phyloP scores from a whole-genome alignment of 2,329 filamentous ascomycete genomes.

The Stagonosporopsis vannaccii region DNA sequence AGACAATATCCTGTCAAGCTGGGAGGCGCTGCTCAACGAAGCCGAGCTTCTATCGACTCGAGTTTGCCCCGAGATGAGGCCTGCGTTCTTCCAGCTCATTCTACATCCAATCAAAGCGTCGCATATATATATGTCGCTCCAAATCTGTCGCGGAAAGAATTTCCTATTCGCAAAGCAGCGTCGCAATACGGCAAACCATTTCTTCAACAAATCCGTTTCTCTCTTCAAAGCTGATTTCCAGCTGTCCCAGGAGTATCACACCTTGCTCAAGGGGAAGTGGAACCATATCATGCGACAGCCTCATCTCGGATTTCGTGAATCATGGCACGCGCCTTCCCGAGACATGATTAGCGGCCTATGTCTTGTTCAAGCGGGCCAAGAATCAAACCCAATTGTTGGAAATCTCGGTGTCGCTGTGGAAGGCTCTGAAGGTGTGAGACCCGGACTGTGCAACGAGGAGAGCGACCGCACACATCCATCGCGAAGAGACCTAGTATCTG shows the following conservation, averaged over 20 bases:
- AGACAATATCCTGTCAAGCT: neutral
- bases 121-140: neutral
- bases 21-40: neutral
- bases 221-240: neutral
- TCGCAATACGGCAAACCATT: neutral
- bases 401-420: neutral
- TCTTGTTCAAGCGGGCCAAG: neutral
- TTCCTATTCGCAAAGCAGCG: neutral
- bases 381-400: neutral
- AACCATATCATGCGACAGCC: conserved; percentile 3
- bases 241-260: neutral
- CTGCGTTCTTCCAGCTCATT: neutral
- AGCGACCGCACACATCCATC: conserved; percentile 3
- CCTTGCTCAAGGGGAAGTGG: neutral
- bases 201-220: neutral
- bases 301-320: neutral
- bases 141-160: neutral
- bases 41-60: neutral
- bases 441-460: conserved; percentile 3
- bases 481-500: neutral
- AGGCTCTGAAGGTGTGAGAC: neutral
- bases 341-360: conserved; percentile 1
- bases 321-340: neutral
- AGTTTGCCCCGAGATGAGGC: neutral
- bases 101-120: neutral